These are phyloP conservation scores for Pseudocercospora pini-densiflorae DNA, from an alignment of 2,329 filamentous ascomycete species.

Conservation along the genomic window DNA sequence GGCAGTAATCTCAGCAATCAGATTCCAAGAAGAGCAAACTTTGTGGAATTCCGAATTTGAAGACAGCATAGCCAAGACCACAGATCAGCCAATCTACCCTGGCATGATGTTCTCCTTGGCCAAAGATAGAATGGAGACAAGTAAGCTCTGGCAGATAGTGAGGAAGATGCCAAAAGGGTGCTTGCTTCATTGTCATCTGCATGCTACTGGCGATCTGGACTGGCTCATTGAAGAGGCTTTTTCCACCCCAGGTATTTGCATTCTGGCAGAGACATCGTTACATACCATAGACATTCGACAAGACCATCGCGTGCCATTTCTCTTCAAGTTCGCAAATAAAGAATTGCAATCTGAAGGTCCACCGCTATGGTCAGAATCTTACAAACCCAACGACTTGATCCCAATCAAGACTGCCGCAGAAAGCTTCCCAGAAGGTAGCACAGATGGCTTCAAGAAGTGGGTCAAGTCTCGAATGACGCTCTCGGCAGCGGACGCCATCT, in stretches of 20 bases:
- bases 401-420: constrained; percentile 68
- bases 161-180: constrained; percentile 87
- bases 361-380: constrained; percentile 67
- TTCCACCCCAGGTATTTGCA: constrained; percentile 72
- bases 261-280: constrained; percentile 65
- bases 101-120: constrained; percentile 94
- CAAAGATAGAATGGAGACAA: constrained; percentile 83
- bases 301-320: constrained; percentile 54
- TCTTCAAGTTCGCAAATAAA: constrained; percentile 61
- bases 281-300: constrained; percentile 58
- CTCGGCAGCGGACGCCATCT: constrained; percentile 71
- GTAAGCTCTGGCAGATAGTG: constrained; percentile 83
- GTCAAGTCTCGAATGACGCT: constrained; percentile 74
- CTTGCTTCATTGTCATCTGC: constrained; percentile 83
- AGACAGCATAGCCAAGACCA: constrained; percentile 67
- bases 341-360: constrained; percentile 44
- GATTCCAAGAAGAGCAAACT: constrained; percentile 73
- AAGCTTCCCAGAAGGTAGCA: constrained; percentile 74
- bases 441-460: constrained; percentile 75
- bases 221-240: constrained; percentile 77
- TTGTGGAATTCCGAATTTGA: constrained; percentile 79
- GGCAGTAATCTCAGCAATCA: constrained; percentile 78
- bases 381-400: constrained; percentile 63
- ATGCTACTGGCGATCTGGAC: constrained; percentile 88
- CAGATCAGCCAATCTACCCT: constrained; percentile 71